Evolutionary conservation across 768 basidiomycete genomes (phyloP).

Genomic region (Coprinopsis cinerea): DNA sequence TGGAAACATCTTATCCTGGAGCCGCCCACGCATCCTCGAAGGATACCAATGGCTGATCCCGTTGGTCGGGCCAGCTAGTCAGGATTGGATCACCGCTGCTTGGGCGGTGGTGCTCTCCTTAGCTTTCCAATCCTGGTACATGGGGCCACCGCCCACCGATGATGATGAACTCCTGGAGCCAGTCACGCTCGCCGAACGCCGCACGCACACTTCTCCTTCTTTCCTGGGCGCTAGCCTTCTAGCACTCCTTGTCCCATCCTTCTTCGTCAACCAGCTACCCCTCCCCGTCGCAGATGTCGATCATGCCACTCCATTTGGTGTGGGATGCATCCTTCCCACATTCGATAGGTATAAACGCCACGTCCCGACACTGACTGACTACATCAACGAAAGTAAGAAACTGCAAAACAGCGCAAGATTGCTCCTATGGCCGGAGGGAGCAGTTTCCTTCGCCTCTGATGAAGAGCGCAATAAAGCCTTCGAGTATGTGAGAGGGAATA

Average conservation of each 20-base stretch:
- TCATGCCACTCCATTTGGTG: constrained; percentile 47
- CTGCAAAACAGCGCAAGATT: constrained; percentile 44
- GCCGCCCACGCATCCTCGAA: constrained; percentile 44
- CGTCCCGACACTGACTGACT: constrained; percentile 47
- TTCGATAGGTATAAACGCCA: constrained; percentile 34
- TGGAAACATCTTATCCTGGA: constrained; percentile 72
- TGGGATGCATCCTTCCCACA: constrained; percentile 66
- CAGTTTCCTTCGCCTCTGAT: constrained; percentile 54
- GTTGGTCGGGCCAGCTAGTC: constrained; percentile 48
- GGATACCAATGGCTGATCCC: constrained; percentile 63
- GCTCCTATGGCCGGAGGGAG: constrained; percentile 78
- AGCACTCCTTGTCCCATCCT: constrained; percentile 52
- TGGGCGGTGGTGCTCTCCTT: constrained; percentile 68
- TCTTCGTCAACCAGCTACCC: constrained; percentile 35
- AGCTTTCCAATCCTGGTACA: constrained; percentile 48
- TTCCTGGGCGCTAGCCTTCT: constrained; percentile 36
- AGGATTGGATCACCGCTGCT: constrained; percentile 71
- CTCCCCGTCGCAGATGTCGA: constrained; percentile 28
- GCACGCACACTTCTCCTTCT: constrained; percentile 17
- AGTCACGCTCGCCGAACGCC: not conserved
- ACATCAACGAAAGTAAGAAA: constrained; percentile 49
- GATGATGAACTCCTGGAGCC: constrained; percentile 10
- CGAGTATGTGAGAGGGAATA: constrained; percentile 28
- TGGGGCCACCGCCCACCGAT: constrained; percentile 32
- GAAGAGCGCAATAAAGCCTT: constrained; percentile 48